A percentile compares a stretch with the other conserved stretches of the same genome.
Evolutionary conservation across 768 basidiomycete species (phyloP).

Genomic region (Russula dissimulans): DNA sequence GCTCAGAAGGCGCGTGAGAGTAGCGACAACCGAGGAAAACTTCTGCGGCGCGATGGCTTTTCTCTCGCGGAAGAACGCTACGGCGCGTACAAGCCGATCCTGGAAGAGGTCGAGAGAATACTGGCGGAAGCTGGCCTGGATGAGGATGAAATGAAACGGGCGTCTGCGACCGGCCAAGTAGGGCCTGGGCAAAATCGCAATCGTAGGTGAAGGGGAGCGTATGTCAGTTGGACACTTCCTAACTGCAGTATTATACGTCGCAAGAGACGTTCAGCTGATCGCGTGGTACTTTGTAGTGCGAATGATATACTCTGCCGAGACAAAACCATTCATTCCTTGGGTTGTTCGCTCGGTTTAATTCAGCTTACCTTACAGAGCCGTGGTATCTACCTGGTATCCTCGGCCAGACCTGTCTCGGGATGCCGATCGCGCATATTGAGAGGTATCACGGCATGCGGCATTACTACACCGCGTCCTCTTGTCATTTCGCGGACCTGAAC

Average conservation of each 20-base stretch:
- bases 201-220: conserved; percentile 26
- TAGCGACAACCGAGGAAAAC: conserved; percentile 65
- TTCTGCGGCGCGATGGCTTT: conserved; percentile 71
- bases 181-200: conserved; percentile 40
- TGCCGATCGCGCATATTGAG: too few relatives aligned
- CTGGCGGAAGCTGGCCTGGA: conserved; percentile 77
- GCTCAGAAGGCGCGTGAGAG: conserved; percentile 53
- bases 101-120: conserved; percentile 78
- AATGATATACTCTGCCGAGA: too few relatives aligned
- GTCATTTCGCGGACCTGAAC: not conserved
- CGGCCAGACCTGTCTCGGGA: too few relatives aligned
- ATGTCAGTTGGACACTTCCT: not conserved
- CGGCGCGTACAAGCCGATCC: conserved; percentile 70
- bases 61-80: conserved; percentile 65
- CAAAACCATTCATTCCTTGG: too few relatives aligned
- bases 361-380: too few relatives aligned
- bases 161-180: conserved; percentile 34
- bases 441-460: too few relatives aligned
- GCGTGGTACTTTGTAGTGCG: too few relatives aligned
- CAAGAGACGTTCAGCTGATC: not conserved
- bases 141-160: conserved; percentile 66
- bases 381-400: too few relatives aligned
- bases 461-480: not conserved
- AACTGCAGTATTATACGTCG: not conserved
- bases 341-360: too few relatives aligned